A percentile compares a stretch with the other conserved stretches of the same genome.
Evolutionary conservation across 805 yeast genomes (phyloP).

Genomic region (Candida adriatica): DNA sequence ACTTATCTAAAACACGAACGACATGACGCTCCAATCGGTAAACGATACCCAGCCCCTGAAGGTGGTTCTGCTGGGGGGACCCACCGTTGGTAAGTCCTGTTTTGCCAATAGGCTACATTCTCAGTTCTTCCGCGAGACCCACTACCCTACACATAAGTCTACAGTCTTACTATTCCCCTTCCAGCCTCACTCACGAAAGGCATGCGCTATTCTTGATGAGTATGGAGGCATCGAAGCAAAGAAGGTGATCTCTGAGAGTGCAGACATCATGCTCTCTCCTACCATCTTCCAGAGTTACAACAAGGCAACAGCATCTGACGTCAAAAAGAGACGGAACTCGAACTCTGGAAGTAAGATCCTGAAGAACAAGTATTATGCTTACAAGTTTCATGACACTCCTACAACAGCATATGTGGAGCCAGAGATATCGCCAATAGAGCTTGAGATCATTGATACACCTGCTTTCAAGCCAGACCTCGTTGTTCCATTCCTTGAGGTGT

Average conservation of each 20-base stretch:
- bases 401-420: constrained; percentile 36
- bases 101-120: constrained; percentile 42
- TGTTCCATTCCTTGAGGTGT: constrained; percentile 72
- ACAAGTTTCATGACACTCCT: constrained; percentile 10
- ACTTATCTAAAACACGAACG: background rate
- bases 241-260: constrained; percentile 25
- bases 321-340: constrained; percentile 11
- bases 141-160: constrained; percentile 65
- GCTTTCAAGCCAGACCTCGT: constrained; percentile 58
- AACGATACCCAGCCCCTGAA: constrained; percentile 37
- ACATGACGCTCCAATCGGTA: constrained; percentile 4
- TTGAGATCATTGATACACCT: constrained; percentile 72
- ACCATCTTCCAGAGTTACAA: constrained; percentile 30
- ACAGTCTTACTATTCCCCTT: constrained; percentile 53
- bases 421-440: constrained; percentile 47
- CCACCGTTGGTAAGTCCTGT: constrained; percentile 55
- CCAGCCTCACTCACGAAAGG: constrained; percentile 32
- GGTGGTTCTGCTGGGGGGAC: constrained; percentile 55
- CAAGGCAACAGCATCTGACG: constrained; percentile 5
- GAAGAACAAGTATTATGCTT: constrained; percentile 17
- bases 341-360: constrained; percentile 10
- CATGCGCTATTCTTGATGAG: constrained; percentile 41
- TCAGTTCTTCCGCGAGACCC: constrained; percentile 53
- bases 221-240: constrained; percentile 36
- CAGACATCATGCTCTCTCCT: constrained; percentile 30